Base-by-base conservation (phyloP, 257 asterid genomes). In the Penstemon davidsonii region DNA sequence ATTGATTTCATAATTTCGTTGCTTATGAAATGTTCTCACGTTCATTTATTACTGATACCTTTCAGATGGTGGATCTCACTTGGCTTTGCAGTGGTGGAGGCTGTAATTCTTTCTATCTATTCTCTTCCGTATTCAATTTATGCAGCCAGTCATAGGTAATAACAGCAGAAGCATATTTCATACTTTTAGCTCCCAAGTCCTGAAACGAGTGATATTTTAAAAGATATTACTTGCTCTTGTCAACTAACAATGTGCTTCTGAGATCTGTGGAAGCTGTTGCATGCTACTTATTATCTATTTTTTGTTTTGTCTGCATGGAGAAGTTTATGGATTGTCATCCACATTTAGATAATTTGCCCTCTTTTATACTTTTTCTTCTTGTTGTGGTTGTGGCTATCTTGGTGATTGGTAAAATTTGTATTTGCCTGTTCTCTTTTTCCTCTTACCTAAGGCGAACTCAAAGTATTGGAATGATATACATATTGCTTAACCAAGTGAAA, bases 51-150 rank as follows among this genome's bases (percentile, higher is more conserved):
- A 68, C n/a, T n/a, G n/a, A 66, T 75, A 60, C 71, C 55, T 82
- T 68, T 79, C 91, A 94, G 99, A 87, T 91, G 99, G 99, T 94
- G 96, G 97, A 87, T 88, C 79, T 87, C 99, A 8, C 91, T 91
- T 71, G 99, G 90, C 61, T 87, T 94, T 78, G 96, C 97, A 10
- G 76, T 87, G 73, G 51, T 81, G 73, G 97, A 88, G 83, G 96
- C 87, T 72, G 74, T 94, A 70, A 60, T 87, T 61, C 90, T 94
- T 71, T 78, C 99, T 60, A 82, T 78, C 68, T 86, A 94, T 79
- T 94, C 99, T 58, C 97, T 91, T 73, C 92, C 99, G 46, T 86
- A 91, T 81, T 94, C 99, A 46, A 84, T 91, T 50, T 86, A 88
- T 80, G 99, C 96, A 10, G 87, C 95, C 72, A 88, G 91, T 78